A percentile compares a stretch with the other conserved stretches of the same genome.
phyloP scores from a whole-genome alignment of 2,329 filamentous ascomycete species.

The Fusarium incarnatum region DNA sequence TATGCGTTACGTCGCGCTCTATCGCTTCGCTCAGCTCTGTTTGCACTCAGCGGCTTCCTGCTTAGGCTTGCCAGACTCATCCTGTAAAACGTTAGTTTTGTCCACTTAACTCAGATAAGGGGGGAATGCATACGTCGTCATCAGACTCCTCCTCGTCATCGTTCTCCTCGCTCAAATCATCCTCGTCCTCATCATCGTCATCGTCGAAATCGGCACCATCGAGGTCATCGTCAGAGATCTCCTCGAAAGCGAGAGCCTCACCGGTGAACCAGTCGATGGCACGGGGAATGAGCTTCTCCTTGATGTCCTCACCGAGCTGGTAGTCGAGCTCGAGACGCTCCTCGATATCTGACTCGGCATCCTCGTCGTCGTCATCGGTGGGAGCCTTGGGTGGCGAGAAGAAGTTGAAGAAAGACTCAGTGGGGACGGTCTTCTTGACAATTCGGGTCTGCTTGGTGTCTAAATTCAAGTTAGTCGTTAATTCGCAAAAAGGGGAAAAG shows the following conservation, averaged over 20 bases:
- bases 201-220: conserved; percentile 88
- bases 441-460: conserved; percentile 99
- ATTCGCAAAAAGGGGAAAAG: not conserved
- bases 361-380: conserved; percentile 74
- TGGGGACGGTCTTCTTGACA: conserved; percentile 98
- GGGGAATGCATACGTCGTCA: conserved; percentile 70
- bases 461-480: conserved; percentile 54
- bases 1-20: conserved; percentile 50
- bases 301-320: conserved; percentile 98
- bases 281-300: conserved; percentile 98
- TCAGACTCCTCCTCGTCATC: conserved; percentile 86
- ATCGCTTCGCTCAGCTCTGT: conserved; percentile 76
- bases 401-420: conserved; percentile 99
- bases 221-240: conserved; percentile 84
- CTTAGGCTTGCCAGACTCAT: conserved; percentile 89
- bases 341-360: conserved; percentile 90
- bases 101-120: not conserved
- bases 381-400: conserved; percentile 95
- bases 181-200: conserved; percentile 92
- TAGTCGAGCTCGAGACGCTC: conserved; percentile 98
- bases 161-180: conserved; percentile 84
- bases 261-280: conserved; percentile 99
- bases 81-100: conserved; percentile 61
- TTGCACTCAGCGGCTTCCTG: conserved; percentile 96
- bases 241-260: conserved; percentile 96